Base-by-base conservation (phyloP, 192 early-diverging fungal genomes). In the Backusella mclennaniae region DNA sequence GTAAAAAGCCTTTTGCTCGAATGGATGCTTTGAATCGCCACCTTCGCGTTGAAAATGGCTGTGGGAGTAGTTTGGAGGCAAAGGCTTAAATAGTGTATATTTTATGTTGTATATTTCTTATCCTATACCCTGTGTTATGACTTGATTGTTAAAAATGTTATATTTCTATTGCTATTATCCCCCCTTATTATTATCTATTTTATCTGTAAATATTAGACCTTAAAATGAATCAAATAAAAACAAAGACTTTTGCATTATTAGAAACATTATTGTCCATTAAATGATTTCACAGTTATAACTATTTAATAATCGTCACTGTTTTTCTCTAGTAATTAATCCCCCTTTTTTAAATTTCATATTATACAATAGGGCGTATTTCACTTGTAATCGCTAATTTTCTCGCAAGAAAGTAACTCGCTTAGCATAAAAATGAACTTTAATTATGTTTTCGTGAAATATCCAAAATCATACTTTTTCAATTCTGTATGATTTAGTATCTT, bases 21-120 rank as follows among this genome's bases (percentile, higher is more conserved):
- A 83, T 92, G 70, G 93, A 95, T 79, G 93, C 93, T 46, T 83
- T 95, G 35, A 91, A 90, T 77, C 86, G 93, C 1, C 93, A 95
- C 69, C 76, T 79, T 49, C 71, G 76, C 0, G 82, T 83, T 9
- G 80, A 81, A 33, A 81, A 81, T 59, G 80, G 80, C 4, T 79
- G 78, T 39, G 53, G 73, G n/a, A 56, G 56, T 63, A 63, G 11
- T 44, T 26, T 63, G 23, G 56, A 63, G 26, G 56, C 56, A 63
- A 63, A 63, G 26, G 21, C 56, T 26, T 63, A 63, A 63, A 63
- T 26, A 63, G 56, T 63, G 56, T 63, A 63, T 63, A 63, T 63
- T 63, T 14, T 26, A 63, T n/a, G 23, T 63, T 63, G 56, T 63
- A 29, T 63, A 63, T 63, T 63, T 29, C 23, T 63, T 29, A 26